These are phyloP conservation scores for Neofusicoccum cordaticola DNA, from an alignment of 2,329 filamentous ascomycete species.

Conservation along the genomic window DNA sequence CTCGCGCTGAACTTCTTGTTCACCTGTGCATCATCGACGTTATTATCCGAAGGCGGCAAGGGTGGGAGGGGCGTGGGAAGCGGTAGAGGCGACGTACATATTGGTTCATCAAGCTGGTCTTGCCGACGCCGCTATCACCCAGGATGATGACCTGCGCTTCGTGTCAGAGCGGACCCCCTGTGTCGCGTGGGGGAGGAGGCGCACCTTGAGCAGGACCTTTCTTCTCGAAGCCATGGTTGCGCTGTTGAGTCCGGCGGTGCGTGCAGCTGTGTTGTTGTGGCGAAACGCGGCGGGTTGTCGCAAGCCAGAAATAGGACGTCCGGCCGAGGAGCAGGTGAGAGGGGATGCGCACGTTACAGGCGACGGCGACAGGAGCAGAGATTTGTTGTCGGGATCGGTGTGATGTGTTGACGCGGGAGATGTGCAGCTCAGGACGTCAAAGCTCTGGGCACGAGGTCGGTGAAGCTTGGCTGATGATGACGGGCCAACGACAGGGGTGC, in stretches of 20 bases:
- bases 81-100: conserved; percentile 66
- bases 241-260: conserved; percentile 1
- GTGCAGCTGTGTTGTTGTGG: not conserved
- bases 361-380: not conserved
- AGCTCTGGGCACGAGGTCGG: conserved; percentile 16
- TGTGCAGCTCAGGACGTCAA: conserved; percentile 14
- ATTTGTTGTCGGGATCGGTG: conserved; percentile 13
- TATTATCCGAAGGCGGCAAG: not conserved
- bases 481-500: conserved; percentile 8
- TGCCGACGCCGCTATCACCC: conserved; percentile 96
- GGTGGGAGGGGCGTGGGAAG: not conserved
- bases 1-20: conserved; percentile 99
- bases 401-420: conserved; percentile 15
- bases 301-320: not conserved
- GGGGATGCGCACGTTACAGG: not conserved
- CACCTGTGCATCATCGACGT: conserved; percentile 61
- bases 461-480: conserved; percentile 17
- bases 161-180: conserved; percentile 20
- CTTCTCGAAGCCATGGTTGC: conserved; percentile 70
- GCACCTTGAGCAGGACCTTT: conserved; percentile 88
- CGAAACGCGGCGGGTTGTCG: not conserved
- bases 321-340: not conserved
- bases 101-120: conserved; percentile 99
- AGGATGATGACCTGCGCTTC: conserved; percentile 85
- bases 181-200: conserved; percentile 19